Base-by-base conservation (phyloP, 169 alveolate species). In the Cystoisospora suis region DNA sequence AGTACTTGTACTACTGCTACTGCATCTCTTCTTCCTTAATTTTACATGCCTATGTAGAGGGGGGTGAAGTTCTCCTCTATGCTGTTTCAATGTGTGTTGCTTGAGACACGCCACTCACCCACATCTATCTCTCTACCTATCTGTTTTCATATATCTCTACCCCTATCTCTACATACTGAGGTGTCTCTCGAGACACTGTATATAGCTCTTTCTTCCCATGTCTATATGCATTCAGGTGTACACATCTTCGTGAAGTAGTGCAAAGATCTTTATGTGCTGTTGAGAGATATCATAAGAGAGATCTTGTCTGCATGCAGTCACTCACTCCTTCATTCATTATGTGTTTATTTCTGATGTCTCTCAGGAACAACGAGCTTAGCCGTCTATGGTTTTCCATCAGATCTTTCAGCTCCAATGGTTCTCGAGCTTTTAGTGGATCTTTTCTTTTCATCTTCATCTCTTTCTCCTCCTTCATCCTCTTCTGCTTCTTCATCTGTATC, bases 291-390 rank as follows among this genome's bases (percentile, higher is more conserved):
- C 65, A 53, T 53, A 53, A 15, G 23, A 15, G 65, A 53, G 65
- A 15, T 15, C 23, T 15, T 23, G 12, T 53, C 29, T 53, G 12
- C 23, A 23, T 53, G 65, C 23, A 53, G 12, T 12, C 23, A 23
- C 23, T 58, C 12, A 4, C 2, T 2, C 72, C 3, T 58, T 2
- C 72, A 27, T 3, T 58, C 12, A 27, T 9, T 58, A 7, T 9
- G 40, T 2, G 40, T 9, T 34, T 58, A 2, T 34, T 34, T 7
- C 72, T 4, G 23, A 4, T 9, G 6, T 2, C 45, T 36, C 42
- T 75, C 56, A 75, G 83, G 83, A 38, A 75, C 83, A 20, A 75
- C 83, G 29, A 34, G 20, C 32, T 34, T 75, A 12, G 83, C 83
- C 7, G 49, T 34, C 32, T 40, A 40, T 38, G 83, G 83, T 20